phyloP scores from a whole-genome alignment of 768 basidiomycete species.

The Galerina marginata region DNA sequence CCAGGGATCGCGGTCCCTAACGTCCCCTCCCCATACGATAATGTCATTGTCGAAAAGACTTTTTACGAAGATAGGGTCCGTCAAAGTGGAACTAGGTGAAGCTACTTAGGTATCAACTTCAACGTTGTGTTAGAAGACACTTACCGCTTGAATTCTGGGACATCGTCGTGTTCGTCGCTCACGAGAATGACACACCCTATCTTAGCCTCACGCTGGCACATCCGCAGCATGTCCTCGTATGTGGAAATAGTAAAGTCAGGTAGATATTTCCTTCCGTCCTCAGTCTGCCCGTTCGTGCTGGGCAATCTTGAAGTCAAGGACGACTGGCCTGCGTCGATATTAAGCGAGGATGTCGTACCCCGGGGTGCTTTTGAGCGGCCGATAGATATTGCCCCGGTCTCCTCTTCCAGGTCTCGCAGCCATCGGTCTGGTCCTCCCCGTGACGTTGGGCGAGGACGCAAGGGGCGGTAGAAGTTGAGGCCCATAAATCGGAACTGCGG shows the following conservation, averaged over 20 bases:
- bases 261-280: conserved; percentile 54
- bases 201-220: conserved; percentile 72
- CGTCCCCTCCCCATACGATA: conserved; percentile 92
- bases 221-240: conserved; percentile 80
- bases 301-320: conserved; percentile 42
- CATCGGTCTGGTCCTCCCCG: conserved; percentile 74
- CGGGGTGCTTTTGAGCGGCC: conserved; percentile 42
- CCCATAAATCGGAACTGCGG: conserved; percentile 58
- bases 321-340: conserved; percentile 52
- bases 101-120: not conserved
- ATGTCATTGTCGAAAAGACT: conserved; percentile 75
- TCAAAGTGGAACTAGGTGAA: conserved; percentile 67
- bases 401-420: conserved; percentile 83
- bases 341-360: conserved; percentile 38
- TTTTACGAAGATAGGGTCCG: conserved; percentile 72
- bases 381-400: conserved; percentile 76
- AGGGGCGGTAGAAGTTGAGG: conserved; percentile 50
- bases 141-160: conserved; percentile 83
- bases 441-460: conserved; percentile 39
- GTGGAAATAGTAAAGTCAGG: conserved; percentile 83
- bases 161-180: conserved; percentile 91
- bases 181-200: conserved; percentile 84
- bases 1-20: conserved; percentile 83
- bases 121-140: conserved; percentile 19
- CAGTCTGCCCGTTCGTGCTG: conserved; percentile 26